These are phyloP conservation scores for Scedosporium minutisporum DNA, from an alignment of 2,329 filamentous ascomycete genomes.

Conservation along the genomic window DNA sequence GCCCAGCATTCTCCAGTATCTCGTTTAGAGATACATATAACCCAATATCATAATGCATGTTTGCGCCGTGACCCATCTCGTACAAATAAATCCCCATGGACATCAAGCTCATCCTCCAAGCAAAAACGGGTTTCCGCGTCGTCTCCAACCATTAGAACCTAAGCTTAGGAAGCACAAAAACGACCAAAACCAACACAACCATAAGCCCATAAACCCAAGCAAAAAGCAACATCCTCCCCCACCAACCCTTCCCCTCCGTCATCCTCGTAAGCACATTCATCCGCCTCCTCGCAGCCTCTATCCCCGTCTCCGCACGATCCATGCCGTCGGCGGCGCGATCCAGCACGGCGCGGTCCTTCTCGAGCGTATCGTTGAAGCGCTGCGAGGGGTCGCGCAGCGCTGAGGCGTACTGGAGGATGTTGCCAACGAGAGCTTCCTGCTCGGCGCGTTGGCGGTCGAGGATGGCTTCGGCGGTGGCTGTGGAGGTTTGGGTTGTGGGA, in stretches of 20 bases:
- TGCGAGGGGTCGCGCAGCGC: conserved; percentile 68
- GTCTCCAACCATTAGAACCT: conserved; percentile 50
- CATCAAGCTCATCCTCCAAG: not conserved
- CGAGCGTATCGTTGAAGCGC: conserved; percentile 61
- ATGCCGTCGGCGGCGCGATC: conserved; percentile 63
- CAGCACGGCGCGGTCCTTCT: conserved; percentile 62
- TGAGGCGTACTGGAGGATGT: conserved; percentile 70
- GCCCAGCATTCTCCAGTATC: too few species aligned
- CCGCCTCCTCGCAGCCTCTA: conserved; percentile 64
- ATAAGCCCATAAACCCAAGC: conserved; percentile 74
- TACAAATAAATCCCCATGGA: not conserved
- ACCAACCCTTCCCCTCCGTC: conserved; percentile 84
- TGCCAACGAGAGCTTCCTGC: conserved; percentile 73
- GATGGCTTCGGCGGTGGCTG: conserved; percentile 56
- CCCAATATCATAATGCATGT: not conserved
- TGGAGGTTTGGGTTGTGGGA: conserved; percentile 27
- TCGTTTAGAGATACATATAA: too few species aligned
- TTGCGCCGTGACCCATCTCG: not conserved
- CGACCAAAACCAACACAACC: conserved; percentile 66
- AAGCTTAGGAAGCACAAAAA: conserved; percentile 81
- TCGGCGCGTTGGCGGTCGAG: conserved; percentile 69
- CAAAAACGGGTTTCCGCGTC: not conserved
- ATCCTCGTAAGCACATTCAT: conserved; percentile 72
- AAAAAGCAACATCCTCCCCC: conserved; percentile 75
- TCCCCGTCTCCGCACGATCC: conserved; percentile 63